Conservation (phyloP, 345 rosid genomes). For the Eucalyptus paniculata region DNA sequence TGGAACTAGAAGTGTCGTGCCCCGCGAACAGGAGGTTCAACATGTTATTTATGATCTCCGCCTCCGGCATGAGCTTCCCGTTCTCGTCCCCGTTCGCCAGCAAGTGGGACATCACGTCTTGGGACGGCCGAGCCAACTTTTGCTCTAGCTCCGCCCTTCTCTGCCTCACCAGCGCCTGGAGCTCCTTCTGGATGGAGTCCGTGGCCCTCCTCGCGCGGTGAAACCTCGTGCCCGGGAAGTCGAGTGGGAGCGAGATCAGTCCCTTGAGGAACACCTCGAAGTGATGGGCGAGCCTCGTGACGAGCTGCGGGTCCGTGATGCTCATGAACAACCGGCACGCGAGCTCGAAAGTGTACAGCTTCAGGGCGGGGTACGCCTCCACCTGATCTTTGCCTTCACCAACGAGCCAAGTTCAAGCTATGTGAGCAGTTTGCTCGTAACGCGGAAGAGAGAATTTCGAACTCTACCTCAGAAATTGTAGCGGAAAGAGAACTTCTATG, state of each 20-base stretch:
- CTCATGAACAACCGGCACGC: slow-evolving; percentile 9
- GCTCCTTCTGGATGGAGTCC: slow-evolving; percentile 1
- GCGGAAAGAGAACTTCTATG: neutral
- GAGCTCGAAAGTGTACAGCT: slow-evolving; percentile 10
- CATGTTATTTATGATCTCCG: slow-evolving; percentile 13
- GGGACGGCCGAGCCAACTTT: neutral
- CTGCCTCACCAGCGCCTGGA: neutral
- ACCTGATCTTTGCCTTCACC: slow-evolving; percentile 7
- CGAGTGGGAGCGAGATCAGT: neutral
- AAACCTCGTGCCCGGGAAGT: slow-evolving; percentile 12
- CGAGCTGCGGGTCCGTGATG: neutral
- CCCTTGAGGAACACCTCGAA: slow-evolving; percentile 9
- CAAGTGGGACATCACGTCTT: slow-evolving; percentile 10
- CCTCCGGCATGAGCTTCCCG: slow-evolving; percentile 13
- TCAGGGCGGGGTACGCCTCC: neutral
- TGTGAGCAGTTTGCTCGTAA: neutral
- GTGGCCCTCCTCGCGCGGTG: slow-evolving; percentile 2
- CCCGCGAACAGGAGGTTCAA: slow-evolving; percentile 12
- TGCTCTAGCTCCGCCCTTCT: slow-evolving; percentile 1
- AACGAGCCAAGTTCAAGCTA: neutral
- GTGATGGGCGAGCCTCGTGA: neutral
- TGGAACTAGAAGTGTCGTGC: slow-evolving; percentile 6
- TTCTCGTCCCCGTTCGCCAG: neutral
- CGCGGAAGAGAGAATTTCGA: neutral
- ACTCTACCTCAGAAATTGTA: neutral